A percentile compares a stretch with the other conserved stretches of the same genome.
Conservation (phyloP, 805 yeast genomes). For the Sugiyamaella mastotermitis region DNA sequence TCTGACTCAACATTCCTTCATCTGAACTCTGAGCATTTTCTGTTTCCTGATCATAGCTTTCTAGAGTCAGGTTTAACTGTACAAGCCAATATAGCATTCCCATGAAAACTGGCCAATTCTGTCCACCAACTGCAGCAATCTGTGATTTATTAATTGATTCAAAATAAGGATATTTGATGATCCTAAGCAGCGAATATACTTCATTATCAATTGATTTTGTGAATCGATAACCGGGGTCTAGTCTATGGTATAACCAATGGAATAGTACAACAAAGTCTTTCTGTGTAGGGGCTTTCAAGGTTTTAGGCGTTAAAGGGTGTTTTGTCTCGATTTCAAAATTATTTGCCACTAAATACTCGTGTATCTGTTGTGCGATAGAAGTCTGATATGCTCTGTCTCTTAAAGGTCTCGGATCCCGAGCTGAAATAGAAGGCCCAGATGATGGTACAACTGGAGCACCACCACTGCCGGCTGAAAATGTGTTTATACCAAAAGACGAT, state of each 20-base stretch:
- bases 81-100: conserved; percentile 83
- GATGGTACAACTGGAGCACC: conserved; percentile 1
- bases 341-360: conserved; percentile 54
- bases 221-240: conserved; percentile 76
- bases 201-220: conserved; percentile 67
- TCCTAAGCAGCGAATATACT: conserved; percentile 59
- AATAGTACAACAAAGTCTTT: conserved; percentile 75
- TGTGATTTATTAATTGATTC: conserved; percentile 79
- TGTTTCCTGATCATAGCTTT: conserved; percentile 34
- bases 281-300: conserved; percentile 75
- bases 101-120: conserved; percentile 71
- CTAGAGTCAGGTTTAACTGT: conserved; percentile 44
- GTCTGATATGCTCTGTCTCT: conserved; percentile 65
- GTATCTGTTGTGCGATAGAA: conserved; percentile 59
- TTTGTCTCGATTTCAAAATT: conserved; percentile 72
- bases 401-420: conserved; percentile 66
- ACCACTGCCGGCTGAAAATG: not conserved
- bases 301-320: conserved; percentile 58
- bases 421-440: conserved; percentile 4
- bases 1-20: conserved; percentile 40
- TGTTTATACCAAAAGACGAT: conserved; percentile 17
- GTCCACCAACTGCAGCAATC: conserved; percentile 86
- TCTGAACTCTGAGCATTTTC: conserved; percentile 33
- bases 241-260: conserved; percentile 67
- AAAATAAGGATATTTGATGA: conserved; percentile 69